Base-by-base conservation (phyloP, 1,284 basidiomycete species). In the Inonotus hispidus region DNA sequence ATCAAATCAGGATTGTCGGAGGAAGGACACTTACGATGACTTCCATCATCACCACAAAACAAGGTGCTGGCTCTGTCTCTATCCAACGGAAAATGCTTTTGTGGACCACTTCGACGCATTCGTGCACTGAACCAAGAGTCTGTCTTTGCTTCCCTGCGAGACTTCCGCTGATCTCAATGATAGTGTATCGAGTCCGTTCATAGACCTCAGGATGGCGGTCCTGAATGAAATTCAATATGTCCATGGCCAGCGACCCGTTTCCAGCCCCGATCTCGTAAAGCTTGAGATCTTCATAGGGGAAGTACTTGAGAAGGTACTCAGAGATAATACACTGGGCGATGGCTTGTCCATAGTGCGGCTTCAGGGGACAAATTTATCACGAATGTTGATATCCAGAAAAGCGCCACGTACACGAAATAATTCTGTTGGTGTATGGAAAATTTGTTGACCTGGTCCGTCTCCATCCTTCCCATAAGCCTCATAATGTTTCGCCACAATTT, bases 391-490 rank as follows among this genome's bases (percentile, higher is more conserved):
- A 61, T 39, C 49, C 61, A 54, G 58, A 52, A 38, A n/a, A 58
- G 16, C 39, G 25, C 8, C 10, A 72, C 82, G 64, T 69, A 95
- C 95, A 82, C 96, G 94, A 81, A 99, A 98, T 43, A 99, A 77
- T 72, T 99, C 96, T 1, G 95, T 98, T 0, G 97, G 97, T 0
- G 97, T 99, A 75, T 99, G 97, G 97, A 97, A 99, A 58, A 99
- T 81, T 73, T 99, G 97, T 68, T 86, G 82, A 4, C 94, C 94
- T 14, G 90, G 84, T 2, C 91, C 90, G 39, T 83, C 80, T n/a
- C 79, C 79, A 66, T 87, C 81, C 63, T 74, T 76, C 19, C 83
- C 87, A 67, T 91, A 91, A 13, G 79, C 77, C 43, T 82, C 80
- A 71, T 97, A 97, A 65, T 87, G 82, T 67, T 79, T 75, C 29